Conservation (phyloP, 768 basidiomycete genomes). For the Polyporus arcularius region DNA sequence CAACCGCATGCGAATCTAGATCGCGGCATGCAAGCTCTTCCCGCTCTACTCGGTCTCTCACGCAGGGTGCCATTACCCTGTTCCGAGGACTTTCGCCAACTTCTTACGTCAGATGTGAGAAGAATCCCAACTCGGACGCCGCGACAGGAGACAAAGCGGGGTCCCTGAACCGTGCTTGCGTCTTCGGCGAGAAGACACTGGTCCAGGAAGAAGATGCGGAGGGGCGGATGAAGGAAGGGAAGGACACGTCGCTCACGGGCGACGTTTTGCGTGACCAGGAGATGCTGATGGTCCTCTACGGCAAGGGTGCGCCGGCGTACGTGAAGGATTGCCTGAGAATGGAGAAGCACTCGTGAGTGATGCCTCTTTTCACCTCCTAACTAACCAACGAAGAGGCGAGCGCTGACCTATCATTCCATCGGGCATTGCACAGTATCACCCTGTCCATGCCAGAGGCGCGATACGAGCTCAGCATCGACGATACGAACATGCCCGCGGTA, state of each 20-base stretch:
- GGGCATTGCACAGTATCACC: not conserved
- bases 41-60: not conserved
- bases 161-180: too few relatives aligned
- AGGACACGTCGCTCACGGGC: not conserved
- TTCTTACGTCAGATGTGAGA: not conserved
- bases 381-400: not conserved
- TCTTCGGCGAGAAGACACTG: too few relatives aligned
- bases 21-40: not conserved
- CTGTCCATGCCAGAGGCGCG: not conserved
- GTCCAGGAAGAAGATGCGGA: too few relatives aligned
- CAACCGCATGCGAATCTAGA: not conserved
- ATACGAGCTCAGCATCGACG: not conserved
- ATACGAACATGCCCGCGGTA: not conserved
- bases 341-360: constrained; percentile 2
- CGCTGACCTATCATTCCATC: not conserved
- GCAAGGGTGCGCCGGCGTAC: not conserved
- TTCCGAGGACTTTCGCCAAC: not conserved
- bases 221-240: too few relatives aligned
- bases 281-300: not conserved
- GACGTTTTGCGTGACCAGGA: not conserved
- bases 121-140: not conserved
- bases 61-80: not conserved
- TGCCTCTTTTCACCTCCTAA: not conserved
- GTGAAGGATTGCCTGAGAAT: not conserved
- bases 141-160: not conserved